Evolutionary conservation across 768 basidiomycete species (phyloP).

Genomic region (Suillus subluteus): DNA sequence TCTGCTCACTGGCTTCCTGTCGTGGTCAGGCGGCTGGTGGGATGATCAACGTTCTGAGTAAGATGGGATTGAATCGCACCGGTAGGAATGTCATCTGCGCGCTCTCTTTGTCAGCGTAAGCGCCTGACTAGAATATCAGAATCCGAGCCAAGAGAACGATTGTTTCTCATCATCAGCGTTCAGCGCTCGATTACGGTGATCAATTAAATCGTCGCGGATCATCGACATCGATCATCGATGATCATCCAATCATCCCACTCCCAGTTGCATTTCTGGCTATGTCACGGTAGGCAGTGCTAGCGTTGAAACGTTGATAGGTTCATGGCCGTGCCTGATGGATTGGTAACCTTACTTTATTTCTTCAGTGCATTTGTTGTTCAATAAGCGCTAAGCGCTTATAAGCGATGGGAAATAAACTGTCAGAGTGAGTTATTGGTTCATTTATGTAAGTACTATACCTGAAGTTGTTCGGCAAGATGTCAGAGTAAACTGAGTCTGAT

Average conservation of each 20-base stretch:
- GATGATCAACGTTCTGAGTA: not conserved
- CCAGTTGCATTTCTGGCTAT: not conserved
- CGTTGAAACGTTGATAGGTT: no score
- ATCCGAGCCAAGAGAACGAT: not conserved
- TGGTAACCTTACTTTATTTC: no score
- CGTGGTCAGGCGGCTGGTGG: not conserved
- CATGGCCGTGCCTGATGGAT: no score
- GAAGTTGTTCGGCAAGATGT: no score
- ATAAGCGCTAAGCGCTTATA: no score
- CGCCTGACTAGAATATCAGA: not conserved
- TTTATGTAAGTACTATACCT: no score
- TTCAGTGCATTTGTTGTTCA: no score
- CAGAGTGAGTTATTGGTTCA: no score
- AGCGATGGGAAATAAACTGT: no score
- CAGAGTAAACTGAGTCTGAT: no score
- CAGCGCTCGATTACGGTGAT: not conserved
- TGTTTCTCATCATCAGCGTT: slow-evolving; percentile 6
- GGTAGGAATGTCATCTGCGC: not conserved
- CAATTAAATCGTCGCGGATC: not conserved
- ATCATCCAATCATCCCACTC: not conserved
- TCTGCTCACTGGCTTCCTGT: not conserved
- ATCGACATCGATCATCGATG: not conserved
- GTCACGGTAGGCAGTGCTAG: no score
- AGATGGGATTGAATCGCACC: not conserved
- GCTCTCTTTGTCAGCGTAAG: slow-evolving; percentile 4